Base-by-base conservation (phyloP, 2,329 filamentous ascomycete species). In the Nemania diffusa region DNA sequence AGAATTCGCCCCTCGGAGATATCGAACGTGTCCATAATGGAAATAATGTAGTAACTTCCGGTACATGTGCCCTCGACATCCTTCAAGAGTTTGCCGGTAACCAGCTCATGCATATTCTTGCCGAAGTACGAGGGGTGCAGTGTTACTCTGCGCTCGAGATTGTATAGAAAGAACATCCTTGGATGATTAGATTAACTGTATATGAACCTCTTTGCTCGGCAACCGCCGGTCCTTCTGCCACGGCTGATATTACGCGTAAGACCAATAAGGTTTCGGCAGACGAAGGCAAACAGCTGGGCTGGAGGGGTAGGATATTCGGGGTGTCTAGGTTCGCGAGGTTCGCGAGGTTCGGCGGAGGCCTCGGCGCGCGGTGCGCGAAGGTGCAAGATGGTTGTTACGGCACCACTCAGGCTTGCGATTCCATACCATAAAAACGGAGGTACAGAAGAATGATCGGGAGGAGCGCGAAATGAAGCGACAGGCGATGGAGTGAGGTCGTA, bases 91-190 rank as follows among this genome's bases (percentile, higher is more conserved):
- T 95, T 94, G 73, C 92, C 91, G 58, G 92, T 95, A 46, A 99
- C 92, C 75, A 97, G 90, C 73, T 97, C 92, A 75, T 95, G 91
- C 85, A 97, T 97, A 78, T 96, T 93, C 70, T 93, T 91, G 65
- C 94, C 94, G 79, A 99, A 98, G 83, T 97, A 99, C 13, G 95
- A 98, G 29, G 96, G 96, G 78, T 99, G 96, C 77, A 99, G 88
- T 74, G 93, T 94, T 76, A 98, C 94, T 78, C 93, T 91, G 78
- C 95, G 94, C 83, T 97, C 94, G 81, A 98, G 91, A 78, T 97
- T 95, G 82, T 97, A 93, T 72, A 99, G 92, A 84, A 99, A 99
- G 82, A 98, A 99, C 96, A 99, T 99, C 74, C 71, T 82, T 81
- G 48, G 5, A 46, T 20, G 27, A 24, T 40, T 20, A 24, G 29